phyloP scores from a whole-genome alignment of 169 alveolate species.

The Plasmodium knowlesi region DNA sequence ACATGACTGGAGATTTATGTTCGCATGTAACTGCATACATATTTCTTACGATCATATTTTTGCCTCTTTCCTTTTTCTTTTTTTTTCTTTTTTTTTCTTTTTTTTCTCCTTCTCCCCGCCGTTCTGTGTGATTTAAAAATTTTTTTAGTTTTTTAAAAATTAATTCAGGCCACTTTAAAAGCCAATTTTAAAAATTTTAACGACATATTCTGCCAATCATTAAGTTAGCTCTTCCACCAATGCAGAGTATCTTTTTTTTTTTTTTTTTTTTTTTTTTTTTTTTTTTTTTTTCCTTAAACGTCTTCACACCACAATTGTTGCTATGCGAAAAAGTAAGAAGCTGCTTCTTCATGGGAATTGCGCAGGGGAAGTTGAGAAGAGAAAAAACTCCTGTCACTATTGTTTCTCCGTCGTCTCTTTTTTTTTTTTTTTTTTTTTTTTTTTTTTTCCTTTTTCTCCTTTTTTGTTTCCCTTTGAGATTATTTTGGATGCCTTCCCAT shows the following conservation, averaged over 20 bases:
- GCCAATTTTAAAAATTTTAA: not conserved
- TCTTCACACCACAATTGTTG: not conserved
- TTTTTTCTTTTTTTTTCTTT: not conserved
- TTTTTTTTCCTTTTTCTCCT: too few relatives aligned
- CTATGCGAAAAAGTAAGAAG: not conserved
- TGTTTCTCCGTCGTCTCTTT: not conserved
- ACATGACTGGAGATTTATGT: not conserved
- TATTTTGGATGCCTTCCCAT: not conserved
- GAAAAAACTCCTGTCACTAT: not conserved
- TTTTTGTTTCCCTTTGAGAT: not conserved
- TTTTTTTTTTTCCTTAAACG: too few relatives aligned
- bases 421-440: too few relatives aligned
- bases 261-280: too few relatives aligned
- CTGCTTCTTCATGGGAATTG: not conserved
- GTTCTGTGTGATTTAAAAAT: constrained; percentile 34
- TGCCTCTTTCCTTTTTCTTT: not conserved
- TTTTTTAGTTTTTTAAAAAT: constrained; percentile 49
- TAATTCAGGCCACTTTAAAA: not conserved
- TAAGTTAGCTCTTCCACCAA: not conserved
- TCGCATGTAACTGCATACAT: not conserved
- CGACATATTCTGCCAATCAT: not conserved
- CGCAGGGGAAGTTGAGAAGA: not conserved
- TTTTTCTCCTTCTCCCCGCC: not conserved
- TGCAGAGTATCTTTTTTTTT: not conserved
- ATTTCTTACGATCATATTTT: not conserved